phyloP scores from a whole-genome alignment of 371 early-diverging fungal genomes.

The Mucor circinelloides region DNA sequence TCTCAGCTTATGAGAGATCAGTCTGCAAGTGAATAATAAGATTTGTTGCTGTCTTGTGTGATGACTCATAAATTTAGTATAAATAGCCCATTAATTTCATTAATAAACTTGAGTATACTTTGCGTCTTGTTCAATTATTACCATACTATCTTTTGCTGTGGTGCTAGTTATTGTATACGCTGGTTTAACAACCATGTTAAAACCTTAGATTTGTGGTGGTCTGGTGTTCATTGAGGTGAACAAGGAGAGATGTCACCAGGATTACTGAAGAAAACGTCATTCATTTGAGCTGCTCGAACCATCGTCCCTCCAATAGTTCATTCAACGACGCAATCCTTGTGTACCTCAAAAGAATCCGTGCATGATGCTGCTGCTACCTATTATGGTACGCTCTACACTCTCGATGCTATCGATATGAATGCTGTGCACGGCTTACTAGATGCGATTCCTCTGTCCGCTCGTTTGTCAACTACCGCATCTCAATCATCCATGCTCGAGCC shows the following conservation, averaged over 20 bases:
- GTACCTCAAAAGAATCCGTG: conserved; percentile 1
- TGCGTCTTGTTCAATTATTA: too few relatives aligned
- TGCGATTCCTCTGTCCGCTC: neutral
- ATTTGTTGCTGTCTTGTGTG: too few relatives aligned
- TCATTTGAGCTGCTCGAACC: neutral
- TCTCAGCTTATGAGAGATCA: too few relatives aligned
- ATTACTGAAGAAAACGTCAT: neutral
- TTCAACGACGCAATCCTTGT: neutral
- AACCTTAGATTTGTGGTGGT: neutral
- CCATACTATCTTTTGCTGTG: too few relatives aligned
- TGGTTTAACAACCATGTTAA: too few relatives aligned
- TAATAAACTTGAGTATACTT: too few relatives aligned
- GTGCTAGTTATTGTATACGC: too few relatives aligned
- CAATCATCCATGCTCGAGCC: neutral
- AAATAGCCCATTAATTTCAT: too few relatives aligned
- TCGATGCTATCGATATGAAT: neutral
- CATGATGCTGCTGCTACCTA: neutral
- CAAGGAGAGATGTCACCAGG: conserved; percentile 2
- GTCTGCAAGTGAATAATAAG: too few relatives aligned
- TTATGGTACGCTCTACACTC: conserved; percentile 10
- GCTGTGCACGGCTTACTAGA: neutral
- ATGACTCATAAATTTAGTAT: too few relatives aligned
- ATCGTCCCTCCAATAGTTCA: neutral
- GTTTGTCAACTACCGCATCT: neutral
- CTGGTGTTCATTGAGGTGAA: conserved; percentile 10